Conservation (phyloP, 306 rosid species). For the Argentina anserina region DNA sequence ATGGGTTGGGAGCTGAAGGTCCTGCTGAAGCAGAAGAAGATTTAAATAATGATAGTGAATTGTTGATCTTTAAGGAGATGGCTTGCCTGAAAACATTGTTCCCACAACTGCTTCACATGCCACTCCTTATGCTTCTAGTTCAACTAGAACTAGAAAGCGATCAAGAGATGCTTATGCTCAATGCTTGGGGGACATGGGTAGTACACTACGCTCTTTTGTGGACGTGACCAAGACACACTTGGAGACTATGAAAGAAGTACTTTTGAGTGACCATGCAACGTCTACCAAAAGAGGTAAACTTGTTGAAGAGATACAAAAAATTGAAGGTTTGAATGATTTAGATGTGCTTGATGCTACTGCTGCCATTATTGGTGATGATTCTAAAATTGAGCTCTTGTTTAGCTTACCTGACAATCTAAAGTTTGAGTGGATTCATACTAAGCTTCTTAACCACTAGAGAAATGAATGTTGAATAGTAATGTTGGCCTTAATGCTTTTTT, state of each 20-base stretch:
- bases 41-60: too few species aligned
- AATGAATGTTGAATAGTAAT: too few species aligned
- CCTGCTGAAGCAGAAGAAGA: background rate
- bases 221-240: background rate
- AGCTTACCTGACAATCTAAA: background rate
- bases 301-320: background rate
- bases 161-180: background rate
- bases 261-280: too few species aligned
- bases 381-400: background rate
- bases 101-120: too few species aligned
- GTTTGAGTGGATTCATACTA: background rate
- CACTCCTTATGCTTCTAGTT: too few species aligned
- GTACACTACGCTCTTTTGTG: background rate
- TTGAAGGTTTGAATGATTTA: background rate
- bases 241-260: background rate
- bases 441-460: background rate
- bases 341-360: background rate
- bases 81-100: too few species aligned
- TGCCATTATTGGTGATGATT: background rate
- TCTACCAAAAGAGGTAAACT: background rate
- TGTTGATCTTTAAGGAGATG: too few species aligned
- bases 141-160: background rate
- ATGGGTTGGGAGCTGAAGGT: background rate
- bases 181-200: background rate
- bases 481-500: too few species aligned